A percentile compares a stretch with the other conserved stretches of the same genome.
Conservation (phyloP, 164 flowering plant genomes). For the Chloranthus sessilifolius region DNA sequence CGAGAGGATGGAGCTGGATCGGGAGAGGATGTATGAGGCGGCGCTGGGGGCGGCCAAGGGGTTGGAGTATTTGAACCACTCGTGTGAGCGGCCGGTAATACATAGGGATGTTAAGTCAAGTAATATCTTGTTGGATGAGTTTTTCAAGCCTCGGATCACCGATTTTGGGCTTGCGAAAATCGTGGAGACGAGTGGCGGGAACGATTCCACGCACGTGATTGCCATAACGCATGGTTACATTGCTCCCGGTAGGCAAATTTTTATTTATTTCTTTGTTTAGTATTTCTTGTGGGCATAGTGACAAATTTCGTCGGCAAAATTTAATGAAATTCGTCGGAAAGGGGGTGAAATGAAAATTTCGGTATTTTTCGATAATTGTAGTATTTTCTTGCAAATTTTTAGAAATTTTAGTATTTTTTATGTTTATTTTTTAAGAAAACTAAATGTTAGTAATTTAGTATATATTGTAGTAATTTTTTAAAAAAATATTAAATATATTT, state of each 20-base stretch:
- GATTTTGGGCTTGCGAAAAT: conserved; percentile 83
- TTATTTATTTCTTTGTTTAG: no score
- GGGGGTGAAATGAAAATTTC: no score
- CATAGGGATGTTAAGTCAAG: conserved; percentile 85
- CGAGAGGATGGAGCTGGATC: conserved; percentile 36
- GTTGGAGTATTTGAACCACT: conserved; percentile 63
- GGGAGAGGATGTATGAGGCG: conserved; percentile 53
- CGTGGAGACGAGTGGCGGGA: conserved; percentile 26
- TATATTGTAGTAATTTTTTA: no score
- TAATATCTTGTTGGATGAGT: conserved; percentile 69
- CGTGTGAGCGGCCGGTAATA: conserved; percentile 49
- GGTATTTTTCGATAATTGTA: no score
- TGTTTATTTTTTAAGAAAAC: no score
- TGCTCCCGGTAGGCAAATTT: conserved; percentile 83
- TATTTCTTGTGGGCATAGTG: no score
- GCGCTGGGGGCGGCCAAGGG: conserved; percentile 66
- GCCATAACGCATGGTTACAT: conserved; percentile 67
- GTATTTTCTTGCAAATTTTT: no score
- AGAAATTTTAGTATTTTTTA: no score
- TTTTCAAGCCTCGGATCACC: conserved; percentile 66
- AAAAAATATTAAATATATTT: no score
- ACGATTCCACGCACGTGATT: conserved; percentile 44
- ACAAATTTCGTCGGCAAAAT: no score
- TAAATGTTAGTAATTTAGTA: no score
- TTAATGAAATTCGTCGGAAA: no score